phyloP scores from a whole-genome alignment of 2,329 filamentous ascomycete species.

The Neoscytalidium dimidiatum region DNA sequence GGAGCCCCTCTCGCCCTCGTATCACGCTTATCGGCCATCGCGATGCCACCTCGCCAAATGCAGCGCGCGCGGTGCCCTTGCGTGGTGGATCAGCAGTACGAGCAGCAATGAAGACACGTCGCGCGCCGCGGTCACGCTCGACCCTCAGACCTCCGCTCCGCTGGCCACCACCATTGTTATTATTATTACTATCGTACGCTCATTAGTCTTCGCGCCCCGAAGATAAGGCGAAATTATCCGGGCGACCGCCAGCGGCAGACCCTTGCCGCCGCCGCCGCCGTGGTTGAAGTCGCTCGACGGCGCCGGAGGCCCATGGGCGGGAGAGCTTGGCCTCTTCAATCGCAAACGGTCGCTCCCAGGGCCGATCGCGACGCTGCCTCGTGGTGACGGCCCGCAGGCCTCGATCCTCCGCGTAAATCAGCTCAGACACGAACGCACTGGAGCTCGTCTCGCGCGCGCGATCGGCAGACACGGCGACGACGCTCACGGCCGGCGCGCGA shows the following conservation, averaged over 20 bases:
- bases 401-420: slow-evolving; percentile 16
- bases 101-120: slow-evolving; percentile 9
- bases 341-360: not conserved
- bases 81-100: slow-evolving; percentile 15
- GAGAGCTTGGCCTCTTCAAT: not conserved
- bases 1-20: not conserved
- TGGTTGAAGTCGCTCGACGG: not conserved
- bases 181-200: no score
- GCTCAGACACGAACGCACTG: slow-evolving; percentile 7
- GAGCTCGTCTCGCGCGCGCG: slow-evolving; percentile 2
- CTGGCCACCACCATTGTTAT: not conserved
- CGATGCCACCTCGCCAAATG: slow-evolving; percentile 10
- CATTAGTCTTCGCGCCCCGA: not conserved
- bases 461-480: not conserved
- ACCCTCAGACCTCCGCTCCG: not conserved
- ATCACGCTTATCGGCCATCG: not conserved
- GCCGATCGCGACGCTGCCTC: slow-evolving; percentile 4
- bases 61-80: not conserved
- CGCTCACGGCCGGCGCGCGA: not conserved
- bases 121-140: not conserved
- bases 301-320: not conserved
- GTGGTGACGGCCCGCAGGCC: slow-evolving; percentile 5
- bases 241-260: not conserved
- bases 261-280: not conserved
- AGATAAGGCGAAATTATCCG: slow-evolving; percentile 12